Base-by-base conservation (phyloP, 2,329 filamentous ascomycete species). In the Aspergillus neotritici region DNA sequence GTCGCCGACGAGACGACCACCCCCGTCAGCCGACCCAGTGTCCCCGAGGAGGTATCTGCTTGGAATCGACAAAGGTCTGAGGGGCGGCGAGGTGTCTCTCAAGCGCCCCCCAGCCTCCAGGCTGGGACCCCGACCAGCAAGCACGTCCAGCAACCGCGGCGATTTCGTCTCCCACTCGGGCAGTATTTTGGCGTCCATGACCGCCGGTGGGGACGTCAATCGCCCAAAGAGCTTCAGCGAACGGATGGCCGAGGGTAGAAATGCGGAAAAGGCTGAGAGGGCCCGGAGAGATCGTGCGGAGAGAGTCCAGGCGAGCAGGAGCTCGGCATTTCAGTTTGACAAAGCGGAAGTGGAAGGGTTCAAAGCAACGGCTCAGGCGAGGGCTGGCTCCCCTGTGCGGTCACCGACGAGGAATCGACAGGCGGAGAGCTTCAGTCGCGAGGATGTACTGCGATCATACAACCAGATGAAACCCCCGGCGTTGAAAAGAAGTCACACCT, bases 11-110 rank as follows among this genome's bases (percentile, higher is more conserved):
- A 80, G 70, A 53, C 72, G 55, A 67, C 74, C 63, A 33, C 65
- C 71, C 11, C 61, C 66, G 1, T 60, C 73, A 2, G 58, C 70
- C 12, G 71, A 78, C 11, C 82, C 81, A 30, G 80, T 76, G 17
- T 96, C 90, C 1, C 91, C 93, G 1, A 84, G 84, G 41, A 77
- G 90, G 47, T 79, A 93, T 11, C 67, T 88, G 13, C 66, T 97
- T 12, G 91, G 93, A 4, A 94, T 97, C 49, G 90, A 95, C 66
- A 94, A 94, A 62, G 89, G 88, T 1, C 70, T 90, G 30, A 84
- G 76, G 55, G 89, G 84, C 2, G 80, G 80, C 46, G 88, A 96
- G 56, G 76, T 97, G 28, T 96, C 90, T 3, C 70, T 97, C 21
- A 93, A 87, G 64, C 77, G 87, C 52, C 81, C 87, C 3, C 65